Conservation (phyloP, 805 yeast genomes). For the Geotrichum ghanense region DNA sequence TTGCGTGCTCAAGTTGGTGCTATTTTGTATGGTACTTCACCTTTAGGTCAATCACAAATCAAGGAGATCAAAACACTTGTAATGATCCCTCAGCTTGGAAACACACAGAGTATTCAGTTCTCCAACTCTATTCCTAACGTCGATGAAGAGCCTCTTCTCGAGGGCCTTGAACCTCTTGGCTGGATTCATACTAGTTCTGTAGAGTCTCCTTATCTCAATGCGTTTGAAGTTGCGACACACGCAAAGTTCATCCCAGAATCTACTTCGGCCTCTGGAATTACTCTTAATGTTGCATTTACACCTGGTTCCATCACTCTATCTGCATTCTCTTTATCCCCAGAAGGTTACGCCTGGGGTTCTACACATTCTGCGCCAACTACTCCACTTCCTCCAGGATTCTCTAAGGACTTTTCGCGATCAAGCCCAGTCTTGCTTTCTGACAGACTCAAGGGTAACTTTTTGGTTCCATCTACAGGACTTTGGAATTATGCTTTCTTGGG, state of each 20-base stretch:
- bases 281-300: slow-evolving; percentile 57
- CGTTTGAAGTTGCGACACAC: slow-evolving; percentile 60
- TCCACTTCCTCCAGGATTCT: slow-evolving; percentile 55
- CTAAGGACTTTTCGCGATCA: slow-evolving; percentile 43
- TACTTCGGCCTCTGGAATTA: slow-evolving; percentile 38
- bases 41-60: slow-evolving; percentile 55
- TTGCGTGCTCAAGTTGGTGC: slow-evolving; percentile 75
- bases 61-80: slow-evolving; percentile 71
- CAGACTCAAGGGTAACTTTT: slow-evolving; percentile 64
- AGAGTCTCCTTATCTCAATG: slow-evolving; percentile 50
- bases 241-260: slow-evolving; percentile 28
- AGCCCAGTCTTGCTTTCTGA: slow-evolving; percentile 68
- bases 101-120: slow-evolving; percentile 50
- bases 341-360: slow-evolving; percentile 72
- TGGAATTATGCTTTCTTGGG: slow-evolving; percentile 94
- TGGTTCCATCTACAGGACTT: slow-evolving; percentile 71
- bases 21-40: slow-evolving; percentile 67
- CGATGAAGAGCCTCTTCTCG: slow-evolving; percentile 28
- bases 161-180: slow-evolving; percentile 71
- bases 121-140: slow-evolving; percentile 35
- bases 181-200: slow-evolving; percentile 87
- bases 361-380: slow-evolving; percentile 45
- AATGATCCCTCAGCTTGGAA: slow-evolving; percentile 82
- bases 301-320: slow-evolving; percentile 78
- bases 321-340: slow-evolving; percentile 47